Evolutionary conservation across 176 grass and related monocot genomes (phyloP), one percentile per base, ranked within the genome.

Genomic region (Musa troglodytarum): DNA sequence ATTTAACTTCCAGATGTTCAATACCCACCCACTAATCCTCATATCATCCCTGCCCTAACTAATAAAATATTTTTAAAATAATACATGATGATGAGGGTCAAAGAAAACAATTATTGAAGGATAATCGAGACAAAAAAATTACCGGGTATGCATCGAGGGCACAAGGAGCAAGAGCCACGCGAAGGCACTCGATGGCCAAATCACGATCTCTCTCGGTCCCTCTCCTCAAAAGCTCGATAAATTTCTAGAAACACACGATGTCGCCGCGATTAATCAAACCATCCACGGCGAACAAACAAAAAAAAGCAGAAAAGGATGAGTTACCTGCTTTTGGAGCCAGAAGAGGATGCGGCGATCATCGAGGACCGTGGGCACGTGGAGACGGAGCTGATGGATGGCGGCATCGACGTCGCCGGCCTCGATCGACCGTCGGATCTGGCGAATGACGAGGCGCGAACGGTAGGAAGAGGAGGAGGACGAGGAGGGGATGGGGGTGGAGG

Each of bases 91-190:
- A 23, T 13, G 25, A 68, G 15, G 8, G 43, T 61, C n/a, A 61
- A 21, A 61, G n/a, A 7, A 61, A 6, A 19, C 5, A 54, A 77
- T 43, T 43, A 6, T 6, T 43, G 34, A 43, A 43, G 34, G 34
- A 43, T 43, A 43, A 63, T 8, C 9, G 9, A 25, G 8, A 53
- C 17, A n/a, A 58, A 75, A 75, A 49, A 49, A 80, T 88, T 81
- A 99, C 95, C 65, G 88, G 95, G 59, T 99, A 99, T 21, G 95
- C 91, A 28, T 99, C 88, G 54, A 99, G 90, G 20, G 95, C 95
- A 74, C 90, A 91, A 19, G 95, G 95, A 57, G 95, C 95, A 6
- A 99, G 82, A 59, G 80, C 84, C 61, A 80, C 84, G 53, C 95
- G 88, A 13, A 99, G 86, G 69, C 95, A 99, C 63, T 82, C 66